Conservation (phyloP, 306 rosid genomes). For the Mimosa bimucronata region DNA sequence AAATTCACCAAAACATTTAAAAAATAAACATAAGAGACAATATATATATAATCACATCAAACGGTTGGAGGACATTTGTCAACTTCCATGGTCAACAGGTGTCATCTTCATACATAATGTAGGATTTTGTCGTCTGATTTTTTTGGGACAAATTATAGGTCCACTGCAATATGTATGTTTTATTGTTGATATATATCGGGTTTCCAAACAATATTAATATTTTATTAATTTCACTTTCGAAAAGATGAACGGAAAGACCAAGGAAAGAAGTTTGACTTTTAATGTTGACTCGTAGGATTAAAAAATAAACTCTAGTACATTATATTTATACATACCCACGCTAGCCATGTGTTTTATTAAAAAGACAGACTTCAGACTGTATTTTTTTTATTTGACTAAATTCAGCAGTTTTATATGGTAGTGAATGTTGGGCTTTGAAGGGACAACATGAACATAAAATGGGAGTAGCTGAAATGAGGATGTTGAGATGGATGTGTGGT, state of each 20-base stretch:
- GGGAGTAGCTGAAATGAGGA: too few relatives aligned
- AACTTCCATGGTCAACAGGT: background rate
- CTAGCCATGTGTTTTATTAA: background rate
- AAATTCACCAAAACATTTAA: background rate
- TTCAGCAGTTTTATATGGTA: too few relatives aligned
- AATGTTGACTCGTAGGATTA: background rate
- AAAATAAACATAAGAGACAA: too few relatives aligned
- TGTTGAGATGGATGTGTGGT: too few relatives aligned
- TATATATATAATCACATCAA: background rate
- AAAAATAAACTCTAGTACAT: background rate
- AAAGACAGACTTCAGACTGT: background rate
- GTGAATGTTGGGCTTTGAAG: too few relatives aligned
- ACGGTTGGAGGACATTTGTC: background rate
- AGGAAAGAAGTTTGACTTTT: background rate
- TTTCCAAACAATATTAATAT: background rate
- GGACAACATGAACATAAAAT: too few relatives aligned
- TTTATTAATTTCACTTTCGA: background rate
- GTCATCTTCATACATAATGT: background rate
- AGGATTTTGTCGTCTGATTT: background rate
- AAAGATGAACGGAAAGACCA: background rate
- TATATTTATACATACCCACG: background rate
- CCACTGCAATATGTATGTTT: background rate
- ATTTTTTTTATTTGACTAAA: too few relatives aligned
- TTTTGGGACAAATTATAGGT: background rate
- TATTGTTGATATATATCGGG: background rate